Conservation (phyloP, 192 early-diverging fungal genomes). For the Rhizophagus prolifer region DNA sequence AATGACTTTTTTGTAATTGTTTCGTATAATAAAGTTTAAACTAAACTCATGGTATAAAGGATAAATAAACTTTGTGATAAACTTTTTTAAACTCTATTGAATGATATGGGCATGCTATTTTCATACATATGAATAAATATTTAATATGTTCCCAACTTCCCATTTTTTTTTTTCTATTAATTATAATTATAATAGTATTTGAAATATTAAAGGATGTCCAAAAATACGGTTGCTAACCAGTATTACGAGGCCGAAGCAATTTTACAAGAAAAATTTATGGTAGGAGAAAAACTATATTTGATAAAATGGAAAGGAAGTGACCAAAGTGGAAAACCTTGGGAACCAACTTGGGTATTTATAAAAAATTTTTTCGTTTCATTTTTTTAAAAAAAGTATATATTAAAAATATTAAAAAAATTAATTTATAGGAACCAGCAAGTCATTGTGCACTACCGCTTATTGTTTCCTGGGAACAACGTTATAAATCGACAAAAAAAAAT, state of each 20-base stretch:
- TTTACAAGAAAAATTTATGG: conserved; percentile 1
- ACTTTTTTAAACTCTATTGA: too few species aligned
- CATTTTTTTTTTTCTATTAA: background rate
- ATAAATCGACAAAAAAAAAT: too few species aligned
- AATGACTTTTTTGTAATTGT: too few species aligned
- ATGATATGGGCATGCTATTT: too few species aligned
- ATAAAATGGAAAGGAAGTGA: conserved; percentile 23
- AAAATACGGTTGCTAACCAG: background rate
- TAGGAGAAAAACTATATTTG: background rate
- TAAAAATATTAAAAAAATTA: background rate
- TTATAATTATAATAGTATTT: background rate
- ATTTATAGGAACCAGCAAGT: conserved; percentile 10
- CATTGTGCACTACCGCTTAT: conserved; percentile 14
- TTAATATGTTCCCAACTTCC: background rate
- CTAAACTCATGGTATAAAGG: too few species aligned
- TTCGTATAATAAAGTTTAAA: too few species aligned
- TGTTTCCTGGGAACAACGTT: background rate
- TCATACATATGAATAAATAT: too few species aligned
- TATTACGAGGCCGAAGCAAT: conserved; percentile 16
- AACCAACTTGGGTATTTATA: conserved; percentile 19
- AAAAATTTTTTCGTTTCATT: background rate
- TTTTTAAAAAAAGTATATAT: background rate
- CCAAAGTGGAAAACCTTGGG: conserved; percentile 2
- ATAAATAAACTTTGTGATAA: too few species aligned
- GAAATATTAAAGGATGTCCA: background rate